A percentile compares a stretch with the other conserved stretches of the same genome.
phyloP scores from a whole-genome alignment of 805 yeast species.

The Hanseniaspora singularis region DNA sequence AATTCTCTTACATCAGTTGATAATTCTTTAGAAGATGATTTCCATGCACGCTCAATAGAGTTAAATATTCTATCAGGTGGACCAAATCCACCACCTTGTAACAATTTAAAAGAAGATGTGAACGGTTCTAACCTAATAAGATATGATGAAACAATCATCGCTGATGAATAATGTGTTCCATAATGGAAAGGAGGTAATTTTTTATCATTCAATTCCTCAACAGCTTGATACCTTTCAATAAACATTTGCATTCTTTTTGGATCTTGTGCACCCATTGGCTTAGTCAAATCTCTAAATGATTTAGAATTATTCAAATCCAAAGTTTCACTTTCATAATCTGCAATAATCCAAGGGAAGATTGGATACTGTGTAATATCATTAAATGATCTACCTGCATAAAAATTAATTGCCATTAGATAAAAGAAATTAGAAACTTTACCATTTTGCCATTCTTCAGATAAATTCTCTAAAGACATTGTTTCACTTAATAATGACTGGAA shows the following conservation, averaged over 20 bases:
- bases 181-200: constrained; percentile 72
- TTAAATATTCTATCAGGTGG: constrained; percentile 75
- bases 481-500: constrained; percentile 27
- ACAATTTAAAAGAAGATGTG: constrained; percentile 60
- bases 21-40: constrained; percentile 62
- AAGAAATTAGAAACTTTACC: constrained; percentile 78
- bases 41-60: constrained; percentile 69
- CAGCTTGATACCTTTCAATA: constrained; percentile 59
- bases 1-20: constrained; percentile 82
- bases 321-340: constrained; percentile 62
- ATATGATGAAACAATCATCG: constrained; percentile 81
- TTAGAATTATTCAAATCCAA: constrained; percentile 54
- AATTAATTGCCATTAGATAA: constrained; percentile 67
- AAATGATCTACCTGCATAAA: constrained; percentile 78
- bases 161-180: constrained; percentile 87
- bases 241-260: constrained; percentile 48
- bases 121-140: constrained; percentile 68
- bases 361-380: constrained; percentile 87
- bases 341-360: constrained; percentile 81
- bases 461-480: constrained; percentile 31
- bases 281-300: constrained; percentile 61
- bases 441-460: constrained; percentile 58
- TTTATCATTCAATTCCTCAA: constrained; percentile 47
- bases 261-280: constrained; percentile 88
- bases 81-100: constrained; percentile 83